Conservation (phyloP, 176 grass and related monocot genomes). For the Metroxylon sagu region DNA sequence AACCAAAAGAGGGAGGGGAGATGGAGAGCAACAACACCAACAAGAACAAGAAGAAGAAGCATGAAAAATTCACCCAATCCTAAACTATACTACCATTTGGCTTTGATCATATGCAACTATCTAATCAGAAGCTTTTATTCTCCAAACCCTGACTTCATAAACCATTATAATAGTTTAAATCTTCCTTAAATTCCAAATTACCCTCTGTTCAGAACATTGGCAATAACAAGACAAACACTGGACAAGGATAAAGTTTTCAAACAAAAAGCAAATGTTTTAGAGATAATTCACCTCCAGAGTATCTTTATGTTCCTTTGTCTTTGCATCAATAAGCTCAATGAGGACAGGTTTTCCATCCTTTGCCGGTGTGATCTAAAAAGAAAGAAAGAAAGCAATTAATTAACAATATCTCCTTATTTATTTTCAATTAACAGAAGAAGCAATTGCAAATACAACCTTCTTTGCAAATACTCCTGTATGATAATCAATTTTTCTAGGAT, state of each 20-base stretch:
- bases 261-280: constrained; percentile 16
- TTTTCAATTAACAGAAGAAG: background rate
- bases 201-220: too few species aligned
- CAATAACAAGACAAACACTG: too few species aligned
- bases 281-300: constrained; percentile 63
- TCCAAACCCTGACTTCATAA: too few species aligned
- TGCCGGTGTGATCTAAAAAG: constrained; percentile 69
- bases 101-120: too few species aligned
- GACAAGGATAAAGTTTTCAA: background rate
- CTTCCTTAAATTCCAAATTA: too few species aligned
- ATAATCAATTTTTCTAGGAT: constrained; percentile 84
- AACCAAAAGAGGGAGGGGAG: too few species aligned
- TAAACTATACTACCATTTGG: too few species aligned
- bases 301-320: constrained; percentile 87
- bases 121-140: too few species aligned
- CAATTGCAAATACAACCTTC: constrained; percentile 46
- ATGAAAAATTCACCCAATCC: too few species aligned
- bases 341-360: constrained; percentile 86
- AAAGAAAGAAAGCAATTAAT: background rate
- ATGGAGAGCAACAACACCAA: too few species aligned
- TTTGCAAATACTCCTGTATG: constrained; percentile 91
- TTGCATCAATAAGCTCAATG: constrained; percentile 96
- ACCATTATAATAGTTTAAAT: too few species aligned
- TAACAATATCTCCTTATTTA: background rate
- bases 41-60: too few species aligned